A percentile compares a stretch with the other conserved stretches of the same genome.
These are phyloP conservation scores for Mychonastes homosphaera DNA, from an alignment of 139 green algal genomes.

Conservation along the genomic window DNA sequence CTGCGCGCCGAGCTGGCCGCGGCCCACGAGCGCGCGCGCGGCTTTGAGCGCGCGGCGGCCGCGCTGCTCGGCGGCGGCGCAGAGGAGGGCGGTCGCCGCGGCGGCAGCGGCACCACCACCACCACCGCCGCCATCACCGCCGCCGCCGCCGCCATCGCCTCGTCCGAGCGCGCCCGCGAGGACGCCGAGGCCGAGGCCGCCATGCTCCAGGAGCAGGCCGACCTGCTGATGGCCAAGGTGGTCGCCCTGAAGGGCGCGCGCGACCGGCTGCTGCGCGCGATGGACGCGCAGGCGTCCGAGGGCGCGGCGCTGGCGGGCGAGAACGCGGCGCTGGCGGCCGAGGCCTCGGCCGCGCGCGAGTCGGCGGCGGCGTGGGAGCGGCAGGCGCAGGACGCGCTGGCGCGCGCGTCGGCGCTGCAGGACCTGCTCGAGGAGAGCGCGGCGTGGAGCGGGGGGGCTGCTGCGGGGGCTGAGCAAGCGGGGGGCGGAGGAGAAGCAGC, in stretches of 20 bases:
- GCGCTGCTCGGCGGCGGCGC: background rate
- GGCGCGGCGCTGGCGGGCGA: conserved; percentile 30
- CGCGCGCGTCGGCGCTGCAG: conserved; percentile 45
- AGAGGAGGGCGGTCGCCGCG: background rate
- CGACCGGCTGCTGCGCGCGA: conserved; percentile 31
- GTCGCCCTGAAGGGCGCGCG: conserved; percentile 31
- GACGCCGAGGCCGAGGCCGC: background rate
- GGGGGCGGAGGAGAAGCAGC: background rate
- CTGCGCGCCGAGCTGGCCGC: background rate
- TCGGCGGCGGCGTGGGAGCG: conserved; percentile 25
- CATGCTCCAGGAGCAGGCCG: conserved; percentile 14
- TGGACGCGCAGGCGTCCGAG: conserved; percentile 40
- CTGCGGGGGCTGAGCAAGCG: background rate
- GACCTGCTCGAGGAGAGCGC: conserved; percentile 57
- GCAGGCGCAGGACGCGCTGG: conserved; percentile 37
- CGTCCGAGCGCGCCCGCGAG: background rate
- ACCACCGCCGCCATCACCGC: background rate
- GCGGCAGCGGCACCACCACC: background rate
- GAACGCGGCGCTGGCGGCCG: conserved; percentile 19
- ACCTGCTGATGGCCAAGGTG: conserved; percentile 25
- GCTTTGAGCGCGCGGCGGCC: background rate
- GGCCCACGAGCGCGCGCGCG: background rate
- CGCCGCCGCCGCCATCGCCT: conserved; percentile 1
- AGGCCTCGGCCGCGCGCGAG: background rate
- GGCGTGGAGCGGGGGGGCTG: conserved; percentile 26